A percentile compares a stretch with the other conserved stretches of the same genome.
Conservation (phyloP, 129 eudicot genomes). For the Flaveria ramosissima region DNA sequence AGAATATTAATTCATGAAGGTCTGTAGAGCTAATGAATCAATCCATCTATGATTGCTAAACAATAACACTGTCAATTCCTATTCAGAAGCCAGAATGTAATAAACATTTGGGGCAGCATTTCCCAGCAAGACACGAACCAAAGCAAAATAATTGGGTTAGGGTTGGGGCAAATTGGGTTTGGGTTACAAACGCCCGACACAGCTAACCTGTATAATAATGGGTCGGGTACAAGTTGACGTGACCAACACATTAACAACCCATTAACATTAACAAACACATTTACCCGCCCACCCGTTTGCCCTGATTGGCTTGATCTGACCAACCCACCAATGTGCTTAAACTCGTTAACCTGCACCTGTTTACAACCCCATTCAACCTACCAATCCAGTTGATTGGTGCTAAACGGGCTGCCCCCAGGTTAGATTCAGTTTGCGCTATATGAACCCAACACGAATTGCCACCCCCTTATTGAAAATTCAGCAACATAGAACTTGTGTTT, state of each 20-base stretch:
- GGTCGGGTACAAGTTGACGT: neutral
- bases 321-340: neutral
- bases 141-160: neutral
- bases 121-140: neutral
- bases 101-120: constrained; percentile 1
- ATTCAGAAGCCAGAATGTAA: neutral
- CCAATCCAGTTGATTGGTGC: neutral
- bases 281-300: neutral
- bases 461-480: constrained; percentile 7
- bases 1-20: constrained; percentile 5
- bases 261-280: too few relatives aligned
- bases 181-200: neutral
- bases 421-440: neutral
- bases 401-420: neutral
- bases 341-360: neutral
- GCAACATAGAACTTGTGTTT: constrained; percentile 11
- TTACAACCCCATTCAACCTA: constrained; percentile 2
- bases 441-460: constrained; percentile 4
- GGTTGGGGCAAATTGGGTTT: neutral
- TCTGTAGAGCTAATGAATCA: neutral
- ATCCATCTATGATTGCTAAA: neutral
- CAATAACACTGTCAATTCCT: neutral
- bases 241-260: neutral
- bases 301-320: neutral
- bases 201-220: neutral